Evolutionary conservation across 2,329 filamentous ascomycete species (phyloP).

Genomic region (Scedosporium dehoogii): DNA sequence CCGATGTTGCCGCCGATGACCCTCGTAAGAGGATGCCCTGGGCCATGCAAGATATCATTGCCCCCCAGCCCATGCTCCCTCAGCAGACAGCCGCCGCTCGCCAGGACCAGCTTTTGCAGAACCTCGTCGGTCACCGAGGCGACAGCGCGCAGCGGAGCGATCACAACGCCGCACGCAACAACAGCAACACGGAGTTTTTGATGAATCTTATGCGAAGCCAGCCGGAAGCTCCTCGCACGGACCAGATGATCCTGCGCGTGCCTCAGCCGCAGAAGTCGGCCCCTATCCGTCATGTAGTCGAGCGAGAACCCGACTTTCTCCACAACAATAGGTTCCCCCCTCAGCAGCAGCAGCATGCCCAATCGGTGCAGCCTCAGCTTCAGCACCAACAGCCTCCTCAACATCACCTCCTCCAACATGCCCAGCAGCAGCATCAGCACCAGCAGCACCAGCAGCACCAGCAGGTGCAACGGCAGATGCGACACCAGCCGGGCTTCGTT

Average conservation of each 20-base stretch:
- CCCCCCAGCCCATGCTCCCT: constrained; percentile 36
- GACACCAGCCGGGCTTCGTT: constrained; percentile 41
- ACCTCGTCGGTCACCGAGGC: constrained; percentile 45
- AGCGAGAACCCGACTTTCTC: constrained; percentile 37
- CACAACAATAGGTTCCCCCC: constrained; percentile 19
- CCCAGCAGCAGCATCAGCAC: constrained; percentile 9
- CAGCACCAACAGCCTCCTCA: constrained; percentile 2
- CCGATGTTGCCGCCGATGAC: constrained; percentile 12
- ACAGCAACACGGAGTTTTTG: constrained; percentile 70
- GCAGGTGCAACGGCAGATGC: constrained; percentile 25
- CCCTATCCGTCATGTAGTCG: constrained; percentile 33
- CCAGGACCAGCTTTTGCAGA: constrained; percentile 51
- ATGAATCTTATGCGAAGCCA: constrained; percentile 65
- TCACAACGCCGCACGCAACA: constrained; percentile 33
- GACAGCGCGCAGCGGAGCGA: constrained; percentile 38
- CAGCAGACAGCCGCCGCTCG: constrained; percentile 36
- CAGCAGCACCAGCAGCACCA: not conserved
- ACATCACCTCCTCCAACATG: constrained; percentile 17
- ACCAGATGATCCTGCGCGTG: constrained; percentile 37
- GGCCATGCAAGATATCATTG: constrained; percentile 40
- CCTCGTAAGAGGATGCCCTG: constrained; percentile 3
- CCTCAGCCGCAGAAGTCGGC: constrained; percentile 41
- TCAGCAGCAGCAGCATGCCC: constrained; percentile 10
- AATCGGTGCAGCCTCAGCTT: constrained; percentile 8
- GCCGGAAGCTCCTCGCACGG: constrained; percentile 39